Percentiles rank a stretch among this genome's conserved stretches.
phyloP scores from a whole-genome alignment of 176 grass and related monocot species.

The Thinopyrum elongatum region DNA sequence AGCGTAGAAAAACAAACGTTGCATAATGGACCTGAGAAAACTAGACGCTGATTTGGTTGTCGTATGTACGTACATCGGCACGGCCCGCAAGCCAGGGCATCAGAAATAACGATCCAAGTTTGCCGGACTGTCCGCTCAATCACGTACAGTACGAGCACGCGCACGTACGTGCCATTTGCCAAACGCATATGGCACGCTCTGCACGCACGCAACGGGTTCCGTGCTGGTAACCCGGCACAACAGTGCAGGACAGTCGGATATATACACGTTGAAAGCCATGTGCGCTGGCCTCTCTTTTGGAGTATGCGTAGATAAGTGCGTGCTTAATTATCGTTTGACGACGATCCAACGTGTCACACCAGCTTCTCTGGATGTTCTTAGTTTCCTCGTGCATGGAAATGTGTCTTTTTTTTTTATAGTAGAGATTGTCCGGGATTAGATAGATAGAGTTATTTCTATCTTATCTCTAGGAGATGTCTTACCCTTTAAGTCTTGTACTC shows the following conservation, averaged over 20 bases:
- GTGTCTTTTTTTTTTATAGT: neutral
- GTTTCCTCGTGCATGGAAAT: neutral
- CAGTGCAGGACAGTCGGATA: neutral
- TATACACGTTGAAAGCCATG: neutral
- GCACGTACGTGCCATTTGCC: neutral
- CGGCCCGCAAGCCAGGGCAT: neutral
- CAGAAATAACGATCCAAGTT: neutral
- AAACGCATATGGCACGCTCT: neutral
- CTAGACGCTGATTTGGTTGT: neutral
- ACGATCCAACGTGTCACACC: too few relatives aligned
- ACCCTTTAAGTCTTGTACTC: too few relatives aligned
- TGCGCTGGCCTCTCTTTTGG: neutral
- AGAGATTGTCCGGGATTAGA: too few relatives aligned
- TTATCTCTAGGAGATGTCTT: too few relatives aligned
- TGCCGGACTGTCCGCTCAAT: neutral
- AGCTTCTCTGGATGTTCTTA: too few relatives aligned
- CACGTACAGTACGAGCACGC: neutral
- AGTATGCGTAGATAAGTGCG: neutral
- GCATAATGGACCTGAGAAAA: neutral
- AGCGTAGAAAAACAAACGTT: neutral
- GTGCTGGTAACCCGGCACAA: neutral
- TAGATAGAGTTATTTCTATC: too few relatives aligned
- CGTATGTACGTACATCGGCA: neutral
- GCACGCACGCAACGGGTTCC: neutral
- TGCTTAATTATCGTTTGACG: too few relatives aligned